A percentile compares a stretch with the other conserved stretches of the same genome.
Conservation (phyloP, 495 filamentous ascomycete species). For the Pseudoneurospora amorphoporcata region DNA sequence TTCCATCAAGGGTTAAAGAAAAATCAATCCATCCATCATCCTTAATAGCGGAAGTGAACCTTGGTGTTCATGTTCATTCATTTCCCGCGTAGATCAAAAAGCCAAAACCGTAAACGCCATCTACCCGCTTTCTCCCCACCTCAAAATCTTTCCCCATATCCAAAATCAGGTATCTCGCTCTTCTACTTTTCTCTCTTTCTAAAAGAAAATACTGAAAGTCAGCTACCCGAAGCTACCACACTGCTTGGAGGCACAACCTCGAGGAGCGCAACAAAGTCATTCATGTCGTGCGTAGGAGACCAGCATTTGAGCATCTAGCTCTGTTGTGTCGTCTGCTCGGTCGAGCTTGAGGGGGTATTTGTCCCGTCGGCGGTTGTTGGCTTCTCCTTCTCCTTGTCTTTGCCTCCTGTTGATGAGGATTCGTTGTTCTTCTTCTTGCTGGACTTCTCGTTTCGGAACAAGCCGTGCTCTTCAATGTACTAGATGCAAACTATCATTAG, state of each 20-base stretch:
- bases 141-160: not conserved
- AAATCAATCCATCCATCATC: not conserved
- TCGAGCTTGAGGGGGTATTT: not conserved
- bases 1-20: not conserved
- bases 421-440: conserved; percentile 24
- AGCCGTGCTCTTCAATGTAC: conserved; percentile 65
- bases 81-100: not conserved
- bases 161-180: not conserved
- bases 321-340: not conserved
- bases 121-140: not conserved
- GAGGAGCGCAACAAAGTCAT: not conserved
- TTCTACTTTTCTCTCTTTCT: not conserved
- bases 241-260: not conserved
- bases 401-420: conserved; percentile 11
- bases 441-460: conserved; percentile 57
- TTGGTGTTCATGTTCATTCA: not conserved
- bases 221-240: not conserved
- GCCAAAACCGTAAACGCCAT: not conserved
- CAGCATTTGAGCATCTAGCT: not conserved
- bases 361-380: not conserved
- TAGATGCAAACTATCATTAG: conserved; percentile 45
- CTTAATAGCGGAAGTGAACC: not conserved
- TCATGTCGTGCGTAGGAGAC: not conserved
- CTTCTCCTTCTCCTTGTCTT: conserved; percentile 25
- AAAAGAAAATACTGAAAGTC: not conserved